A percentile compares a stretch with the other conserved stretches of the same genome.
Conservation (phyloP, 2,329 filamentous ascomycete genomes). For the Fusarium proliferatum region DNA sequence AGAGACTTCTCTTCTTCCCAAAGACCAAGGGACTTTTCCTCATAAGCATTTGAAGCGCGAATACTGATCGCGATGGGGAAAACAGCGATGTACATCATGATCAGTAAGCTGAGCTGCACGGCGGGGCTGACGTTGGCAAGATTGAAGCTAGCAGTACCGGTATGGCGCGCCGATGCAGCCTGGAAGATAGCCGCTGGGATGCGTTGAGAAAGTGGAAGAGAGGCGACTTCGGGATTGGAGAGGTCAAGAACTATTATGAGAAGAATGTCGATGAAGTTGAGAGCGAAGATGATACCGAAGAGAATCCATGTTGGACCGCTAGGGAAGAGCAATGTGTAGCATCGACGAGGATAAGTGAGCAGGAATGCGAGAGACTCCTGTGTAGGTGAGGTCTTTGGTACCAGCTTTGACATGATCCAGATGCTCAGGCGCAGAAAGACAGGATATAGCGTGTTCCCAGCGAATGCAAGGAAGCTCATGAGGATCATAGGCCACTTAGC, state of each 20-base stretch:
- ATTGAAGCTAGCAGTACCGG: constrained; percentile 61
- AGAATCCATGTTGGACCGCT: constrained; percentile 69
- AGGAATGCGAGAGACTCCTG: constrained; percentile 64
- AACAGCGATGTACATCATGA: constrained; percentile 74
- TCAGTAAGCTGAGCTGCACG: constrained; percentile 67
- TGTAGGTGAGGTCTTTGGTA: constrained; percentile 51
- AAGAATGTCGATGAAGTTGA: constrained; percentile 66
- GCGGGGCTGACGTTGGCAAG: constrained; percentile 62
- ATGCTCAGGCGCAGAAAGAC: constrained; percentile 67
- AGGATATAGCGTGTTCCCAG: constrained; percentile 67
- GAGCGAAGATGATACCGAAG: constrained; percentile 58
- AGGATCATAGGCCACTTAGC: constrained; percentile 57
- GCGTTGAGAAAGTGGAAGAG: constrained; percentile 54
- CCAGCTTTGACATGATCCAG: constrained; percentile 63
- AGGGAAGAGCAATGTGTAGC: constrained; percentile 72
- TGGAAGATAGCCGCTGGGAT: constrained; percentile 67
- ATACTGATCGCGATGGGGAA: constrained; percentile 71
- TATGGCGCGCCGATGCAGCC: constrained; percentile 60
- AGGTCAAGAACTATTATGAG: constrained; percentile 64
- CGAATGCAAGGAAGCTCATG: constrained; percentile 60
- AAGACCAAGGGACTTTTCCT: constrained; percentile 70
- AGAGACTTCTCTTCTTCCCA: constrained; percentile 51
- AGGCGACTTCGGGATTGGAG: constrained; percentile 58
- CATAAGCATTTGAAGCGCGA: constrained; percentile 68
- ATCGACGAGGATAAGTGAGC: constrained; percentile 70